These are phyloP conservation scores for Cladorrhinum sp. DNA, from an alignment of 2,329 filamentous ascomycete species.

Conservation along the genomic window DNA sequence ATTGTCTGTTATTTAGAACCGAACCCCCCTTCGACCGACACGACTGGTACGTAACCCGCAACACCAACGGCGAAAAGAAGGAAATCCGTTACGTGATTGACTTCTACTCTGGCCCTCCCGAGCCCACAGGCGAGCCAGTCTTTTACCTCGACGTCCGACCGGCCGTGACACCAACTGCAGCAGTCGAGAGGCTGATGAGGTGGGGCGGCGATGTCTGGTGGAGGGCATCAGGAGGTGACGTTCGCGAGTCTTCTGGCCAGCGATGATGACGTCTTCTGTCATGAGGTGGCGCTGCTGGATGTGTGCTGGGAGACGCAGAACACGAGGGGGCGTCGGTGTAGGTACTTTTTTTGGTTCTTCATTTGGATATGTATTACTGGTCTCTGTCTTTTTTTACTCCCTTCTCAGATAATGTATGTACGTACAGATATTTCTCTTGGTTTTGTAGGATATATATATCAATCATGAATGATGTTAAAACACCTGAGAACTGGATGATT, in stretches of 20 bases:
- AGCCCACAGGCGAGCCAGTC: conserved; percentile 83
- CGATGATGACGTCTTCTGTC: not conserved
- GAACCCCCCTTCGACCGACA: conserved; percentile 93
- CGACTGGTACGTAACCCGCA: conserved; percentile 89
- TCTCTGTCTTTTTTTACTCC: conserved; percentile 4
- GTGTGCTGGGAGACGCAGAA: too few species aligned
- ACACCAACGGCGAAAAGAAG: conserved; percentile 62
- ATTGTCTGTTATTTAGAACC: conserved; percentile 46
- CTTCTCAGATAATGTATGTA: conserved; percentile 10
- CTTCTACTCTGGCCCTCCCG: conserved; percentile 83
- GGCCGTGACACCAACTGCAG: conserved; percentile 75
- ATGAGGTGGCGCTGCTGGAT: too few species aligned
- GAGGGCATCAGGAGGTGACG: conserved; percentile 73
- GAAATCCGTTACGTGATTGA: conserved; percentile 95
- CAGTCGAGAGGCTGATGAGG: conserved; percentile 76
- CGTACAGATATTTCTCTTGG: not conserved
- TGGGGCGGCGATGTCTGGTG: conserved; percentile 97
- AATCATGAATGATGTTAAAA: not conserved
- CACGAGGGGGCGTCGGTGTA: not conserved
- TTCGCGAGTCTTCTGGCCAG: conserved; percentile 39
- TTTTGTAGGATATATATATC: not conserved
- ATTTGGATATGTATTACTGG: not conserved
- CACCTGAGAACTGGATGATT: too few species aligned
- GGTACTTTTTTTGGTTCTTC: not conserved
- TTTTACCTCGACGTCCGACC: conserved; percentile 95